phyloP scores from a whole-genome alignment of 352 stramenopile genomes.

The Pythium chondricola region DNA sequence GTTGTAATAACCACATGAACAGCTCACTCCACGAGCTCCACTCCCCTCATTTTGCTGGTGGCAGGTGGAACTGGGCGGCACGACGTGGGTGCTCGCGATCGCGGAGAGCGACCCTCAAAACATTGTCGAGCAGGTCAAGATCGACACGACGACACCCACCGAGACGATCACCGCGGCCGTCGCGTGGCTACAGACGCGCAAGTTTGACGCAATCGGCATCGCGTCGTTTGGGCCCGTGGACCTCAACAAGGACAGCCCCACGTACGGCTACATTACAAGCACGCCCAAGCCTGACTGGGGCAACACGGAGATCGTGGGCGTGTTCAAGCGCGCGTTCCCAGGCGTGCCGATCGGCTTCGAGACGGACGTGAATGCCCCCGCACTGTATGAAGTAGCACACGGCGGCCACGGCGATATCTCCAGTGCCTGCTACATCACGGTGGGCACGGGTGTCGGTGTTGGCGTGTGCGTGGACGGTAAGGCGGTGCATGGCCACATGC shows the following conservation, averaged over 20 bases:
- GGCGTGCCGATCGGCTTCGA: conserved; percentile 88
- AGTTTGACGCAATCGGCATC: conserved; percentile 87
- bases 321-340: conserved; percentile 71
- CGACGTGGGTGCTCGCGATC: conserved; percentile 92
- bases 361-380: conserved; percentile 97
- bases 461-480: conserved; percentile 90
- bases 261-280: conserved; percentile 93
- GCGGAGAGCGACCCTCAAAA: conserved; percentile 83
- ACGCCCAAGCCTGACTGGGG: conserved; percentile 94
- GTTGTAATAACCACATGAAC: no score
- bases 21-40: not conserved
- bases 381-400: conserved; percentile 90
- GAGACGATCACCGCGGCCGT: conserved; percentile 79
- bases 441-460: conserved; percentile 95
- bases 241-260: conserved; percentile 65
- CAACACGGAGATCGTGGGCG: conserved; percentile 71
- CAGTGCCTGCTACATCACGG: conserved; percentile 92
- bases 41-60: no score
- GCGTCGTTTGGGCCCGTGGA: conserved; percentile 93
- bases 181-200: conserved; percentile 77
- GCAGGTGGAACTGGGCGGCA: conserved; percentile 92
- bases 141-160: conserved; percentile 82
- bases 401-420: conserved; percentile 69
- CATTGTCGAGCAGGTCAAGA: conserved; percentile 76
- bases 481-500: conserved; percentile 93